Base-by-base conservation (phyloP, 1,139 yeast species). In the Saccharomyces hybrid region DNA sequence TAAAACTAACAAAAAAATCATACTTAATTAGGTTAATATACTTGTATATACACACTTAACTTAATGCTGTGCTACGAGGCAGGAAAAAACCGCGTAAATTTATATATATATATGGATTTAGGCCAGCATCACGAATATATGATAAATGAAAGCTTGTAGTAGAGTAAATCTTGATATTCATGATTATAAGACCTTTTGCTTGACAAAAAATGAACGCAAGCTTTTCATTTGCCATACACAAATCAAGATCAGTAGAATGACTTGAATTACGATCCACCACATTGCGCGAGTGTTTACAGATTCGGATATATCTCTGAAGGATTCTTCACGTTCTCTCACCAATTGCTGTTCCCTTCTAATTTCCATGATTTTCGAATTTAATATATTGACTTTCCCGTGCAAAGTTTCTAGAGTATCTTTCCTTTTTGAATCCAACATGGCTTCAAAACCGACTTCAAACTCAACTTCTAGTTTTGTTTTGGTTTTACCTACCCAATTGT, bases 181-280 rank as follows among this genome's bases (percentile, higher is more conserved):
- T 11, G 13, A 11, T 65, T 73, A 82, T 53, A 82, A 82, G 42
- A 82, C 76, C 67, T 83, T 83, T 65, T 82, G 85, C 69, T 84
- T 84, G 53, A 81, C 79, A 64, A 84, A 84, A 73, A 84, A 83
- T 16, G 83, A 72, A 62, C 82, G 79, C 57, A 84, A 72, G 55
- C 82, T 85, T 58, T 78, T 73, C 66, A 84, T 68, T 71, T 86
- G 93, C 84, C 89, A 85, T 41, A 80, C 74, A 61, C 91, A 83
- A 14, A 85, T 79, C 25, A 73, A 72, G 26, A 80, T 76, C 48
- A 85, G 72, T 1, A 81, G 83, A 51, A 78, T 61, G 34, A 83
- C 61, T 70, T 85, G 90, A 52, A 85, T 69, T 31, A 85, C 61
- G 53, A 85, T 77, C 88, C 89, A 85, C 65, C 78, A 71, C 52